Base-by-base conservation (phyloP, 352 stramenopile genomes). In the Pythium apleroticum region DNA sequence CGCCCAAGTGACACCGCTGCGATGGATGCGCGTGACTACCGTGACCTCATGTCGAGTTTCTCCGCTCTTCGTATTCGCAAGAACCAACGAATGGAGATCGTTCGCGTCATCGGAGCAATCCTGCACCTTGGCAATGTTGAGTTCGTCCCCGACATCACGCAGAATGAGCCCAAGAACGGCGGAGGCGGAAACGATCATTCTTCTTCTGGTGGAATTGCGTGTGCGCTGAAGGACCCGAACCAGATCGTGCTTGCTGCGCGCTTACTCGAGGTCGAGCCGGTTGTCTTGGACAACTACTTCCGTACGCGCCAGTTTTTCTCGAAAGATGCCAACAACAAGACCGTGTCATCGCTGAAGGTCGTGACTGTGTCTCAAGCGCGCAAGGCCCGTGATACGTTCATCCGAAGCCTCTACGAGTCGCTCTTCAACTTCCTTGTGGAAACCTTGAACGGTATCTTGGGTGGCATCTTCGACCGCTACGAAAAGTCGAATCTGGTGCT, bases 261-360 rank as follows among this genome's bases (percentile, higher is more conserved):
- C 17, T 60, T 95, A 0, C 67, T 95, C 2, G 86, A 93, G 41
- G 81, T 95, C 3, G 82, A 93, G 30, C 84, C 86, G 14, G 80
- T 91, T 1, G 86, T 93, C 3, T 64, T 95, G 27, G 86, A 95
- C 62, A 91, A 95, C 57, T 95, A 93, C 63, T 95, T 95, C 61
- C 82, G 86, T 2, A 95, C 86, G 7, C 81, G 86, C 5, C 80
- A 90, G 48, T 92, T 90, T 58, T 90, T 90, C 60, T 87, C 80
- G 0, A 90, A 90, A 39, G 84, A 92, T 57, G 75, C 72, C 3
- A 80, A 78, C 70, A 75, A 71, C 35, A 90, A 90, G 71, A 89
- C 81, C 1, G 72, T 90, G 10, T 93, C 86, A 20, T 91, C 86
- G 6, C 69, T 93, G 11, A 95, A 93, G 59, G 82, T 95, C 24